Conservation (phyloP, 2,329 filamentous ascomycete species). For the Mycocentrospora acerina region DNA sequence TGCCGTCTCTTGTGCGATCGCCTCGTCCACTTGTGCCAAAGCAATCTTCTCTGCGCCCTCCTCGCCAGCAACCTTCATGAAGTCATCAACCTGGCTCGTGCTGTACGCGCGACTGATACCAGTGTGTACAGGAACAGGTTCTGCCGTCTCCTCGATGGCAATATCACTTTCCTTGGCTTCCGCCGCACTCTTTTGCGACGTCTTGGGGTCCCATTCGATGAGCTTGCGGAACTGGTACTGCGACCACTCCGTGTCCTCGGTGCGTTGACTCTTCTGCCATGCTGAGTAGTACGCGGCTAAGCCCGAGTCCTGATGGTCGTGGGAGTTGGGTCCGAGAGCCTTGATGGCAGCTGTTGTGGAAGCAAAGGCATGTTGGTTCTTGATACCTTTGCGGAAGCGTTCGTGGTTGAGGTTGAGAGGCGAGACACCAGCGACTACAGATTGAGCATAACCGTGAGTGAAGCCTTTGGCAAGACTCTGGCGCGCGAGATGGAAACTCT, state of each 20-base stretch:
- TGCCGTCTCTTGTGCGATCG: slow-evolving; percentile 76
- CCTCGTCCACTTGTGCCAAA: slow-evolving; percentile 81
- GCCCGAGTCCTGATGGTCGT: slow-evolving; percentile 51
- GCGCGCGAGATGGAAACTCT: slow-evolving; percentile 84
- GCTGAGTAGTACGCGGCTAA: slow-evolving; percentile 91
- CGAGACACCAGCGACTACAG: slow-evolving; percentile 85
- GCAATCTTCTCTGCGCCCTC: slow-evolving; percentile 55
- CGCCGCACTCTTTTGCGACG: slow-evolving; percentile 39
- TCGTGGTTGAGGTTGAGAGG: slow-evolving; percentile 55
- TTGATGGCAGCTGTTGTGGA: slow-evolving; percentile 42
- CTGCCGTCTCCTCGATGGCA: slow-evolving; percentile 32
- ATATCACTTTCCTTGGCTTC: slow-evolving; percentile 40
- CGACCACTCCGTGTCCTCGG: slow-evolving; percentile 80
- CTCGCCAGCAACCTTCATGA: slow-evolving; percentile 56
- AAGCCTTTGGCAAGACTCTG: slow-evolving; percentile 96
- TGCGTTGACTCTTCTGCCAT: slow-evolving; percentile 75
- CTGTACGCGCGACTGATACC: slow-evolving; percentile 54
- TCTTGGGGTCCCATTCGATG: slow-evolving; percentile 78
- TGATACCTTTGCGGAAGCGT: slow-evolving; percentile 51
- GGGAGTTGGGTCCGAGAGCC: slow-evolving; percentile 26
- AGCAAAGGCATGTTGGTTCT: slow-evolving; percentile 78
- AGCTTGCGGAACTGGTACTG: slow-evolving; percentile 87
- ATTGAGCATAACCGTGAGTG: slow-evolving; percentile 97
- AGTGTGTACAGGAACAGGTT: slow-evolving; percentile 29
- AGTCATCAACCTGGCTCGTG: slow-evolving; percentile 61